Percentiles rank a stretch among this genome's conserved stretches.
phyloP scores from a whole-genome alignment of 495 filamentous ascomycete genomes.

The Neurospora sp. region DNA sequence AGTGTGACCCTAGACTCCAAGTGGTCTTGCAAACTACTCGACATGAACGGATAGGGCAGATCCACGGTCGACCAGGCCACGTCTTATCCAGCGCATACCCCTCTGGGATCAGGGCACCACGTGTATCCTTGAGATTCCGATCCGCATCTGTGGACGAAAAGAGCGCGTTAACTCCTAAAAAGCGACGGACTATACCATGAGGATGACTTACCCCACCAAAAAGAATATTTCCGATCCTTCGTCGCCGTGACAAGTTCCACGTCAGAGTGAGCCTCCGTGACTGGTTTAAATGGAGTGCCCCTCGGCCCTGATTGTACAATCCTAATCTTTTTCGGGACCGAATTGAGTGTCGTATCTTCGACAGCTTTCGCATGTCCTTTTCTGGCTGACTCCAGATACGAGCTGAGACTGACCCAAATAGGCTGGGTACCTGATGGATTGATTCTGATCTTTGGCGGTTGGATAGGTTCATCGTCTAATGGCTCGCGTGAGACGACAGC shows the following conservation, averaged over 20 bases:
- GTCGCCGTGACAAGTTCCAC: background rate
- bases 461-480: background rate
- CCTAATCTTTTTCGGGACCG: background rate
- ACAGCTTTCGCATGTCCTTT: background rate
- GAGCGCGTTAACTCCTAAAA: background rate
- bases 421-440: background rate
- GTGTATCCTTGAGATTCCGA: background rate
- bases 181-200: background rate
- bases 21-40: slow-evolving; percentile 2
- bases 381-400: background rate
- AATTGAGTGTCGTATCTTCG: background rate
- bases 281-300: background rate
- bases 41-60: slow-evolving; percentile 18
- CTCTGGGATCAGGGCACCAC: slow-evolving; percentile 15
- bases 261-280: background rate
- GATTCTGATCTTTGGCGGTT: background rate
- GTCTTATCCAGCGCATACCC: slow-evolving; percentile 14
- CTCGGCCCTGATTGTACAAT: background rate
- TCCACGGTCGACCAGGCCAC: slow-evolving; percentile 8
- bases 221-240: background rate
- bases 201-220: background rate
- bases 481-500: background rate
- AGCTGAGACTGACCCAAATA: background rate
- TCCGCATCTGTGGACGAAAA: background rate
- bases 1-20: slow-evolving; percentile 14